phyloP scores from a whole-genome alignment of 768 basidiomycete species.

The Suillus plorans region DNA sequence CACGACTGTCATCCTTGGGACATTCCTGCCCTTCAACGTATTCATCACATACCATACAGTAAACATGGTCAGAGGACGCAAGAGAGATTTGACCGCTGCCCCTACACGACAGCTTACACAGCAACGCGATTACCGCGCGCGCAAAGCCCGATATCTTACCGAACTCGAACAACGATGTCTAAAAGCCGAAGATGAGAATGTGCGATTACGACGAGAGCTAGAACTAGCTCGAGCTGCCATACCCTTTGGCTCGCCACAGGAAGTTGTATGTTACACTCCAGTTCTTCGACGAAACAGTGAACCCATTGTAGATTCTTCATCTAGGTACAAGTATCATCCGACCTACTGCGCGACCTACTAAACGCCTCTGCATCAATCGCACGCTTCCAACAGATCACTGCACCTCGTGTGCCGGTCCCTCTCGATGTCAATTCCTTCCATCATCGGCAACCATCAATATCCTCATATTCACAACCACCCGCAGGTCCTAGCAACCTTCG shows the following conservation, averaged over 20 bases:
- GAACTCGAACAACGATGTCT: conserved; percentile 56
- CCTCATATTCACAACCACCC: conserved; percentile 7
- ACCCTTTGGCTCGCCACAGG: conserved; percentile 27
- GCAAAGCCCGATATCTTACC: conserved; percentile 55
- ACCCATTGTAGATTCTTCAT: conserved; percentile 9
- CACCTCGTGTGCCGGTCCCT: conserved; percentile 30
- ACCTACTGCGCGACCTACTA: conserved; percentile 49
- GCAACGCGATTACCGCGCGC: conserved; percentile 65
- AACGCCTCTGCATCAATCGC: conserved; percentile 48
- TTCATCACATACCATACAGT: not conserved
- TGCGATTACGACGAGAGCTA: conserved; percentile 47
- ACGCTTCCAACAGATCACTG: conserved; percentile 51
- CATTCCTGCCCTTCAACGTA: not conserved
- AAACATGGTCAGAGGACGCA: conserved; percentile 62
- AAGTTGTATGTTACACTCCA: conserved; percentile 26
- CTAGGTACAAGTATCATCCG: conserved; percentile 53
- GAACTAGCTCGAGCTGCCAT: conserved; percentile 41
- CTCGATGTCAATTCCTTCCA: not conserved
- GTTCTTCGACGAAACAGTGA: not conserved
- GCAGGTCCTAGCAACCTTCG: conserved; percentile 18
- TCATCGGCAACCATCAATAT: not conserved
- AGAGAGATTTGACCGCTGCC: conserved; percentile 62
- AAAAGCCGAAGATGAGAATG: conserved; percentile 57
- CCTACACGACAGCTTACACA: conserved; percentile 57
- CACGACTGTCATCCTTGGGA: no score